Evolutionary conservation across 345 rosid genomes (phyloP).

Genomic region (Psidium friedrichsthalianum): DNA sequence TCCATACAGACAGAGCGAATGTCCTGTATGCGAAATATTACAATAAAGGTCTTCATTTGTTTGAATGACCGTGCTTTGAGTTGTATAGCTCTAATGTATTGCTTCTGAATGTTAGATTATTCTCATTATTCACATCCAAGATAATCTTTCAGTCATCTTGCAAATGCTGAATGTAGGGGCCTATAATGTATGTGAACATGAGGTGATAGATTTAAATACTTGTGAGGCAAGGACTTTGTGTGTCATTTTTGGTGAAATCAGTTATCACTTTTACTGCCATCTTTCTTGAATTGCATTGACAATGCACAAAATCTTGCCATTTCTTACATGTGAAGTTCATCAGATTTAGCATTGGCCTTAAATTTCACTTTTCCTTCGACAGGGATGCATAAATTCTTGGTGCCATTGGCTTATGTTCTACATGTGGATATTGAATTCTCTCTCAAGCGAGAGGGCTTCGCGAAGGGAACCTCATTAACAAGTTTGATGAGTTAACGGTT

Average conservation of each 20-base stretch:
- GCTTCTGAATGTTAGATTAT: background rate
- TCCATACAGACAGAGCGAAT: slow-evolving; percentile 70
- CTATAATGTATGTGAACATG: background rate
- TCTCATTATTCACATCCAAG: background rate
- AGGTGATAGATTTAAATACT: background rate
- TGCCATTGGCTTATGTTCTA: slow-evolving; percentile 72
- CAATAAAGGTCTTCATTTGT: background rate
- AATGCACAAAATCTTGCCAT: background rate
- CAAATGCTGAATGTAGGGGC: background rate
- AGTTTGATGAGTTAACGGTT: slow-evolving; percentile 66
- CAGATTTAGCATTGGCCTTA: background rate
- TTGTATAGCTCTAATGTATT: background rate
- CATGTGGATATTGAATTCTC: slow-evolving; percentile 71
- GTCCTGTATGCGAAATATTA: background rate
- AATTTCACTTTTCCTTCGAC: background rate
- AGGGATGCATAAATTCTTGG: slow-evolving; percentile 98
- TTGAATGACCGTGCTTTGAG: background rate
- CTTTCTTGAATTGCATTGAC: background rate
- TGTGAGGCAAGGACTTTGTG: background rate
- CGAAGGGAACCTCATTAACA: slow-evolving; percentile 71
- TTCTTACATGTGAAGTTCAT: background rate
- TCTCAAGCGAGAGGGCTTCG: slow-evolving; percentile 62
- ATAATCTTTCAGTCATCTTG: background rate
- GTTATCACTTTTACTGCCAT: background rate
- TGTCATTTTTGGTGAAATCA: background rate